Conservation (phyloP, 805 yeast genomes). For the Schizosaccharomyces octosporus region DNA sequence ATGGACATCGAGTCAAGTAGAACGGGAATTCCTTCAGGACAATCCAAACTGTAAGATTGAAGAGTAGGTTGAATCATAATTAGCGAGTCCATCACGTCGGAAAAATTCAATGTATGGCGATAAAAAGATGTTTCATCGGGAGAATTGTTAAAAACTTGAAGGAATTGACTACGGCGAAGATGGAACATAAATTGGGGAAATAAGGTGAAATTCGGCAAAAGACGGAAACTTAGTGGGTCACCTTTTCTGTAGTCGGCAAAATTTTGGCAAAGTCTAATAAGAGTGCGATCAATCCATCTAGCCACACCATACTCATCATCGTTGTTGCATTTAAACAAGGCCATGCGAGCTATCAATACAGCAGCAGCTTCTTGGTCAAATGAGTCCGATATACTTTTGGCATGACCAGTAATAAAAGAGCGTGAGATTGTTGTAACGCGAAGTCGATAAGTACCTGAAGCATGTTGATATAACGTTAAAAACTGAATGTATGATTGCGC, state of each 20-base stretch:
- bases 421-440: constrained; percentile 70
- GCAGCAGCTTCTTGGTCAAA: constrained; percentile 98
- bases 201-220: constrained; percentile 59
- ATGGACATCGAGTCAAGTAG: constrained; percentile 80
- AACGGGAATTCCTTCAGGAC: constrained; percentile 62
- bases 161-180: constrained; percentile 82
- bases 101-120: constrained; percentile 78
- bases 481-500: constrained; percentile 36
- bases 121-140: constrained; percentile 97
- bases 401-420: constrained; percentile 27
- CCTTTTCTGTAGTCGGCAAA: constrained; percentile 84
- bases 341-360: constrained; percentile 76
- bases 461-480: constrained; percentile 78
- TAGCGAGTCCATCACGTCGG: constrained; percentile 75
- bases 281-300: constrained; percentile 81
- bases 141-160: constrained; percentile 89
- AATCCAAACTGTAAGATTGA: constrained; percentile 58
- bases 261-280: constrained; percentile 71
- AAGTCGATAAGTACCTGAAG: constrained; percentile 71
- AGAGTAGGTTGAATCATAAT: constrained; percentile 96
- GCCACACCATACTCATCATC: constrained; percentile 83
- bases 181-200: constrained; percentile 92
- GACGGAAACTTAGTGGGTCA: constrained; percentile 55
- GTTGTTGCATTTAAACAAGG: constrained; percentile 54
- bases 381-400: constrained; percentile 30